These are phyloP conservation scores for Symbiodinium natans DNA, from an alignment of 73 alveolate genomes.

Conservation along the genomic window DNA sequence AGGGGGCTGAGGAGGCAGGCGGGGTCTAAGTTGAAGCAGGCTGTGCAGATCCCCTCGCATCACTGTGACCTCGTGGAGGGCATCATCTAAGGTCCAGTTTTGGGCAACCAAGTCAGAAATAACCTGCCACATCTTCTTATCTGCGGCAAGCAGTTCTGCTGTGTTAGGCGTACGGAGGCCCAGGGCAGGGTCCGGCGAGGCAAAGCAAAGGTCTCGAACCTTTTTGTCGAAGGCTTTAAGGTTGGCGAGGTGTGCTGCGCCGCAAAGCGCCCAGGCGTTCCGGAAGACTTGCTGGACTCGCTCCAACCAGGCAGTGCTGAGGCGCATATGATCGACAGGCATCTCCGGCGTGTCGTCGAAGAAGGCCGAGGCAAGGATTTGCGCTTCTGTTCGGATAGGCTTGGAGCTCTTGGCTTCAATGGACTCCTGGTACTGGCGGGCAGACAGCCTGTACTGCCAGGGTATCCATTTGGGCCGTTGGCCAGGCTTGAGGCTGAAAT, in stretches of 20 bases:
- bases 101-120: not conserved
- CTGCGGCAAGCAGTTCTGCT: not conserved
- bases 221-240: not conserved
- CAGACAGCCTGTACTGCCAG: too few species aligned
- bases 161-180: not conserved
- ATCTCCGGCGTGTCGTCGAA: not conserved
- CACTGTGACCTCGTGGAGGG: too few species aligned
- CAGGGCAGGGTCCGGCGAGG: not conserved
- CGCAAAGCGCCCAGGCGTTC: not conserved
- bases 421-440: too few species aligned
- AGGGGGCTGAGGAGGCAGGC: not conserved
- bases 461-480: too few species aligned
- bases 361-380: not conserved
- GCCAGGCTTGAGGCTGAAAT: too few species aligned
- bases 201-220: not conserved
- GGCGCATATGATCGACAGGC: not conserved
- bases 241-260: not conserved
- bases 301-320: not conserved
- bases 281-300: not conserved
- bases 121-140: not conserved
- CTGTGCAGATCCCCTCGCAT: too few species aligned
- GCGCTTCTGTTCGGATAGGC: not conserved
- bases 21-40: too few species aligned
- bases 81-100: too few species aligned
- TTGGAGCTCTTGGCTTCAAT: not conserved